Percentiles rank a stretch among this genome's conserved stretches.
phyloP scores from a whole-genome alignment of 257 asterid species.

The Perilla frutescens region DNA sequence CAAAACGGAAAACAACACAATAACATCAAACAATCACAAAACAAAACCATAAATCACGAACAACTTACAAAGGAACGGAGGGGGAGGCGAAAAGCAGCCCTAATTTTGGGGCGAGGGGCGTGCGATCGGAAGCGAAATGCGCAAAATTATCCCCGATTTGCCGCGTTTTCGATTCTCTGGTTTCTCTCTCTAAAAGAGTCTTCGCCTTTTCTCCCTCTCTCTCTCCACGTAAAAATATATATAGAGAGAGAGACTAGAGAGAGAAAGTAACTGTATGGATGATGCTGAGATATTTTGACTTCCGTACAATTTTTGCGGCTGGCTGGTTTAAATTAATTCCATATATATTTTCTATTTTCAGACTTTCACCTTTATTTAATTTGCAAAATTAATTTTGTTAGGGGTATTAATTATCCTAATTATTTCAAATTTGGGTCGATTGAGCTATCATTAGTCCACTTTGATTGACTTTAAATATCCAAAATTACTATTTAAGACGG shows the following conservation, averaged over 20 bases:
- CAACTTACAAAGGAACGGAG: slow-evolving; percentile 30
- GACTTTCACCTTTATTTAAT: neutral
- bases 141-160: slow-evolving; percentile 30
- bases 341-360: neutral
- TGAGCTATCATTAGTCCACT: neutral
- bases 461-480: neutral
- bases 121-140: slow-evolving; percentile 31
- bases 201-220: slow-evolving; percentile 2
- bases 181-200: slow-evolving; percentile 35
- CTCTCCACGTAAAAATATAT: slow-evolving; percentile 4
- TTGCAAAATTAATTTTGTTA: neutral
- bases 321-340: no score
- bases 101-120: slow-evolving; percentile 34
- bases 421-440: neutral
- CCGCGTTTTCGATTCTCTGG: neutral
- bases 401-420: neutral
- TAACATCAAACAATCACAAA: neutral
- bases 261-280: slow-evolving; percentile 16
- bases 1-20: neutral
- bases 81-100: slow-evolving; percentile 32
- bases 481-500: neutral
- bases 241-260: neutral
- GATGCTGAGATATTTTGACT: no score
- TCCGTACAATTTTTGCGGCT: no score
- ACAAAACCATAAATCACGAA: neutral